A percentile compares a stretch with the other conserved stretches of the same genome.
These are phyloP conservation scores for Leishmania braziliensis DNA, from an alignment of 208 protist species.

Conservation along the genomic window DNA sequence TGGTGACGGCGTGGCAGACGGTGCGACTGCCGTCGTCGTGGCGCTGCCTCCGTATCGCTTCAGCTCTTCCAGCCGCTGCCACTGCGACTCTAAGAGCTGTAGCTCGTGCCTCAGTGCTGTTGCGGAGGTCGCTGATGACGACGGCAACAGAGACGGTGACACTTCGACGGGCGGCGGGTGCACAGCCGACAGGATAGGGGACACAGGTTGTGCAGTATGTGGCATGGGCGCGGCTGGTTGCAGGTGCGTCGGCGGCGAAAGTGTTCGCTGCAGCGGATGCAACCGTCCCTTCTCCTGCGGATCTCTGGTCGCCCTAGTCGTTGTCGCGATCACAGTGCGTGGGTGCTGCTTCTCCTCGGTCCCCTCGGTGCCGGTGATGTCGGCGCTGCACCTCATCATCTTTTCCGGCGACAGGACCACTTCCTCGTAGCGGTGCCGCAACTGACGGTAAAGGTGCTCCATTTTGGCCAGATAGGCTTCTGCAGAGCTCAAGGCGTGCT, in stretches of 20 bases:
- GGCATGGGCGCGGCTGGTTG: slow-evolving; percentile 1
- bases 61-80: slow-evolving; percentile 66
- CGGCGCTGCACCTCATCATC: background rate
- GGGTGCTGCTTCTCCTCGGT: background rate
- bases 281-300: background rate
- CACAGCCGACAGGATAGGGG: background rate
- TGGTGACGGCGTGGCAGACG: background rate
- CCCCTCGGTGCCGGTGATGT: background rate
- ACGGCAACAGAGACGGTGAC: background rate
- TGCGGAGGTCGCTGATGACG: slow-evolving; percentile 11
- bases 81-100: slow-evolving; percentile 73
- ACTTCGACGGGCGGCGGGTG: too few relatives aligned
- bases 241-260: background rate
- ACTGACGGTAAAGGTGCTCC: slow-evolving; percentile 55
- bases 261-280: background rate
- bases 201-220: background rate
- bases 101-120: slow-evolving; percentile 46
- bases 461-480: slow-evolving; percentile 51
- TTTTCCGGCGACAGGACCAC: slow-evolving; percentile 22
- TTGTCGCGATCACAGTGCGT: background rate
- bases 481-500: slow-evolving; percentile 22
- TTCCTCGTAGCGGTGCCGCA: slow-evolving; percentile 55
- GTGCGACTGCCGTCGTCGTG: background rate
- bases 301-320: background rate
- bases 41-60: slow-evolving; percentile 30